These are phyloP conservation scores for Globisporangium parvum DNA, from an alignment of 352 stramenopile species.

Conservation along the genomic window DNA sequence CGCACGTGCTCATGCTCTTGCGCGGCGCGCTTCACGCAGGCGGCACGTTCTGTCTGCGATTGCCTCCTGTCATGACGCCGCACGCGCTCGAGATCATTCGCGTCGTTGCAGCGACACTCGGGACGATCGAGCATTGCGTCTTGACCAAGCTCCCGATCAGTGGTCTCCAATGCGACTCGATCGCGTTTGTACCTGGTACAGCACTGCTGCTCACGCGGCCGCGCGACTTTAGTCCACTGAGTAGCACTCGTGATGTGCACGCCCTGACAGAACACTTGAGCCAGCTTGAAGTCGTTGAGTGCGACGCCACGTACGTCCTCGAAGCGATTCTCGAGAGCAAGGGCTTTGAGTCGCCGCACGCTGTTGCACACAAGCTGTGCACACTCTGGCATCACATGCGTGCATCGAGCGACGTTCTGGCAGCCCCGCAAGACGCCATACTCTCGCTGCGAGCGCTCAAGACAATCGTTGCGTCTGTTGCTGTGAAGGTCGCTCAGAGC, in stretches of 20 bases:
- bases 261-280: conserved; percentile 22
- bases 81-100: conserved; percentile 17
- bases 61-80: conserved; percentile 2
- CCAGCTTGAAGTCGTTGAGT: conserved; percentile 23
- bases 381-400: conserved; percentile 19
- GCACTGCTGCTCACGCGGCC: conserved; percentile 23
- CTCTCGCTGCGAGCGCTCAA: conserved; percentile 3
- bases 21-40: conserved; percentile 33
- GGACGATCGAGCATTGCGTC: conserved; percentile 28
- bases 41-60: conserved; percentile 31
- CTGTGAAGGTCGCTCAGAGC: conserved; percentile 1
- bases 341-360: conserved; percentile 14
- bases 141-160: conserved; percentile 24
- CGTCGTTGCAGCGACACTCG: conserved; percentile 18
- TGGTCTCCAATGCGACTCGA: conserved; percentile 22
- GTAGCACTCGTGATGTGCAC: background rate
- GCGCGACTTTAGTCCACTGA: background rate
- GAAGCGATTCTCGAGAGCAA: conserved; percentile 27
- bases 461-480: conserved; percentile 4
- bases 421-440: no score
- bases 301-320: conserved; percentile 22
- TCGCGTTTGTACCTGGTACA: conserved; percentile 30
- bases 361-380: conserved; percentile 17
- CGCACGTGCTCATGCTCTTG: conserved; percentile 32
- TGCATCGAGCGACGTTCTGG: background rate